A percentile compares a stretch with the other conserved stretches of the same genome.
Evolutionary conservation across 164 flowering plant species (phyloP).

Genomic region (Tinospora cordifolia): DNA sequence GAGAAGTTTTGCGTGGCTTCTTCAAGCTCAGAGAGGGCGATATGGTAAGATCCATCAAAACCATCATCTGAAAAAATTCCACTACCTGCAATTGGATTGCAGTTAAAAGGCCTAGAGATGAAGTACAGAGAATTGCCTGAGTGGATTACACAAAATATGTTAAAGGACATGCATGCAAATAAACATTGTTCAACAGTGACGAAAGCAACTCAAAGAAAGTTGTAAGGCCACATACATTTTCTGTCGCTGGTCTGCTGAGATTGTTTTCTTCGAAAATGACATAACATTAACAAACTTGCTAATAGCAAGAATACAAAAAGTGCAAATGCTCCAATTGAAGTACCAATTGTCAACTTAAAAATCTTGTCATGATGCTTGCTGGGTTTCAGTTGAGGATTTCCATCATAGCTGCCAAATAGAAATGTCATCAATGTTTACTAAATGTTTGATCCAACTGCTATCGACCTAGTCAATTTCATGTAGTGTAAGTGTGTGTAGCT

Average conservation of each 20-base stretch:
- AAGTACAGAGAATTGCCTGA: conserved; percentile 38
- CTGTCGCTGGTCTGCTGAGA: conserved; percentile 22
- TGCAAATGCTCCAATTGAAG: conserved; percentile 40
- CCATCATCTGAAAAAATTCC: conserved; percentile 50
- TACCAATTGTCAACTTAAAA: conserved; percentile 42
- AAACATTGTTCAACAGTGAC: neutral
- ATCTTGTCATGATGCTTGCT: conserved; percentile 29
- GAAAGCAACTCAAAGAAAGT: neutral
- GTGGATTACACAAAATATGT: neutral
- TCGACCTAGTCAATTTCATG: neutral
- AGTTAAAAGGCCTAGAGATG: conserved; percentile 37
- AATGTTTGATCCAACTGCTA: neutral
- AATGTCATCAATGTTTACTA: conserved; percentile 5
- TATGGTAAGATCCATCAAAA: conserved; percentile 45
- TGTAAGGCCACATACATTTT: conserved; percentile 34
- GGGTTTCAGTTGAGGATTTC: conserved; percentile 46
- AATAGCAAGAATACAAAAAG: conserved; percentile 35
- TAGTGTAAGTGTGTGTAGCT: neutral
- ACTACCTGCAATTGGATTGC: conserved; percentile 36
- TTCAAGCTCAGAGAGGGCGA: conserved; percentile 58
- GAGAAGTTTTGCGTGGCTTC: conserved; percentile 65
- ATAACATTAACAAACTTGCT: conserved; percentile 37
- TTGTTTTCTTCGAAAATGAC: conserved; percentile 27
- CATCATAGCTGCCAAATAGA: conserved; percentile 50
- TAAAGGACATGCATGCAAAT: neutral